Conservation (phyloP, 1,284 basidiomycete species). For the Rhodotorula glutinis region DNA sequence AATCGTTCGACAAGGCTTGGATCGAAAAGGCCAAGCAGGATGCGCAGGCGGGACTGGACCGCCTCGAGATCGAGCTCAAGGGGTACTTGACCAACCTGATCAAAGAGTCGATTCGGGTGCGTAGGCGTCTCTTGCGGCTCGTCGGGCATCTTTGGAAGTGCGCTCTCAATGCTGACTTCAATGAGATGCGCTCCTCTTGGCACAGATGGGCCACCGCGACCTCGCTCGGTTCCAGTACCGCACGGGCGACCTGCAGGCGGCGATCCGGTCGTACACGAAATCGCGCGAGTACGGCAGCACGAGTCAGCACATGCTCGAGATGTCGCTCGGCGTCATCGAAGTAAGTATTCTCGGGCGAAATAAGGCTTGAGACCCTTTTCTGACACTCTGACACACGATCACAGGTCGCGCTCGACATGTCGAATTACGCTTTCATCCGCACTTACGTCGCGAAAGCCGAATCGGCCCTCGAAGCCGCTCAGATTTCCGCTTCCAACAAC, state of each 20-base stretch:
- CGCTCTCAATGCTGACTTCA: too few relatives aligned
- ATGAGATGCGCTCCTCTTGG: not conserved
- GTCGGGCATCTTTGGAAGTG: too few relatives aligned
- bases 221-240: constrained; percentile 70
- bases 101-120: constrained; percentile 84
- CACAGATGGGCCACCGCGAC: constrained; percentile 77
- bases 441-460: constrained; percentile 90
- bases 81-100: constrained; percentile 87
- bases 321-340: constrained; percentile 75
- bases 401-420: constrained; percentile 74
- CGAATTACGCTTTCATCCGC: constrained; percentile 73
- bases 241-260: constrained; percentile 63
- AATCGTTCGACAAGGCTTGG: constrained; percentile 56
- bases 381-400: too few relatives aligned
- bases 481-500: constrained; percentile 40
- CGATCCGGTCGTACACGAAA: constrained; percentile 75
- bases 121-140: constrained; percentile 44
- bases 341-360: too few relatives aligned
- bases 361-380: too few relatives aligned
- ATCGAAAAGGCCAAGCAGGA: constrained; percentile 59
- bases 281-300: constrained; percentile 82
- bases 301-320: constrained; percentile 76
- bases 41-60: constrained; percentile 64
- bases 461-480: constrained; percentile 68
- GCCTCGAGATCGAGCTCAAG: constrained; percentile 82